Conservation (phyloP, 257 asterid species). For the Voacanga thouarsii region DNA sequence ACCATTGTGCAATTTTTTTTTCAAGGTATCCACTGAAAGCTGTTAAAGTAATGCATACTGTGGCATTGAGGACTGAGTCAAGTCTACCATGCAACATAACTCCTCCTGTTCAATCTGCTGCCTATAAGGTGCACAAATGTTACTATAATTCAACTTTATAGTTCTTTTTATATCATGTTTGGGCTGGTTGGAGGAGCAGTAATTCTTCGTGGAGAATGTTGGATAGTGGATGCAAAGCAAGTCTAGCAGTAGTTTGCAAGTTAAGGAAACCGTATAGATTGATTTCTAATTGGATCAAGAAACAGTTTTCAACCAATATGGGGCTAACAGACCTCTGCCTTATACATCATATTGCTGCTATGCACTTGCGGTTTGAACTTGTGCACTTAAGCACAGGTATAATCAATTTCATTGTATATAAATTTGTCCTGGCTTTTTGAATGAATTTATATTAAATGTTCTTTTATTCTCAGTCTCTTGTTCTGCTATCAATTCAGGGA, state of each 20-base stretch:
- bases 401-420: background rate
- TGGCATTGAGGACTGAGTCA: slow-evolving; percentile 85
- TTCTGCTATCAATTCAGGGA: background rate
- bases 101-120: slow-evolving; percentile 41
- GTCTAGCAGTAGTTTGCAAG: background rate
- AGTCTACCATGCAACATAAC: slow-evolving; percentile 36
- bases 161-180: background rate
- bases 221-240: background rate
- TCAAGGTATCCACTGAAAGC: slow-evolving; percentile 86
- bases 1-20: background rate
- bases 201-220: background rate
- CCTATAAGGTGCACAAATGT: slow-evolving; percentile 49
- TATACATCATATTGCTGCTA: background rate
- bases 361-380: background rate
- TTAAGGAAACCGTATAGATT: background rate
- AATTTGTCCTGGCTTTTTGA: background rate
- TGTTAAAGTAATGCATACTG: slow-evolving; percentile 92
- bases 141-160: background rate
- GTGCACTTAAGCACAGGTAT: background rate
- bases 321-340: background rate
- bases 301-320: background rate
- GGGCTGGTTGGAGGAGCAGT: background rate
- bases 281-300: background rate
- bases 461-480: background rate
- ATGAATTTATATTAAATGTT: background rate